Evolutionary conservation across 176 grass and related monocot genomes (phyloP), one percentile per base, ranked within the genome.

Genomic region (Phyllostachys edulis): DNA sequence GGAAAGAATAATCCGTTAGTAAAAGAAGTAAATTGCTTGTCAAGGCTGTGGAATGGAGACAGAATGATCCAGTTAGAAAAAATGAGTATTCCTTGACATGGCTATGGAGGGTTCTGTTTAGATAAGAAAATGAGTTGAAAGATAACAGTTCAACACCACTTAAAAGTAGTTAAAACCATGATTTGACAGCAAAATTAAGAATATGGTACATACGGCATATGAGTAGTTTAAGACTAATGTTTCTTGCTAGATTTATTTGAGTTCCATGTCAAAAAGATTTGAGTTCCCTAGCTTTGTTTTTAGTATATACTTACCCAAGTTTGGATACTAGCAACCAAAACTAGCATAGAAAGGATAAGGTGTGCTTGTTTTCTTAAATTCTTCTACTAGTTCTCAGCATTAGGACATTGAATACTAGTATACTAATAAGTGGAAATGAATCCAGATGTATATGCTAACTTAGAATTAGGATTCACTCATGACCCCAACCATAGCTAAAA

Each of bases 271-370:
- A 34, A 34, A 34, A 34, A 69, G 29, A 59, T 62, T 15, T 80
- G 17, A 64, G 42, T 38, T 67, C 40, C 52, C 26, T 47, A 68
- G 27, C 8, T 75, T 69, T 62, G 39, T 37, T 40, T 42, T 77
- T 24, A 76, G 1, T 2, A 70, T 75, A 60, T 62, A 38, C n/a
- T 73, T 45, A 56, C 14, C 61, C 14, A 68, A 32, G 27, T 50
- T 81, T 81, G 26, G 44, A 76, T 54, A 75, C 2, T 75, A 57
- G 23, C n/a, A 65, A 82, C 54, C 40, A 44, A 47, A 78, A 20
- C 26, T 60, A 67, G 29, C 45, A 78, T 9, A 70, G 4, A 76
- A 76, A 82, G 20, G 7, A 34, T 69, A 82, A 78, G 4, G 15
- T 6, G 27, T 40, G 27, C 7, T 21, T 1, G 71, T 37, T 85